Percentiles rank a stretch among this genome's conserved stretches.
These are phyloP conservation scores for Eucalyptus rudis DNA, from an alignment of 345 rosid genomes.

Conservation along the genomic window DNA sequence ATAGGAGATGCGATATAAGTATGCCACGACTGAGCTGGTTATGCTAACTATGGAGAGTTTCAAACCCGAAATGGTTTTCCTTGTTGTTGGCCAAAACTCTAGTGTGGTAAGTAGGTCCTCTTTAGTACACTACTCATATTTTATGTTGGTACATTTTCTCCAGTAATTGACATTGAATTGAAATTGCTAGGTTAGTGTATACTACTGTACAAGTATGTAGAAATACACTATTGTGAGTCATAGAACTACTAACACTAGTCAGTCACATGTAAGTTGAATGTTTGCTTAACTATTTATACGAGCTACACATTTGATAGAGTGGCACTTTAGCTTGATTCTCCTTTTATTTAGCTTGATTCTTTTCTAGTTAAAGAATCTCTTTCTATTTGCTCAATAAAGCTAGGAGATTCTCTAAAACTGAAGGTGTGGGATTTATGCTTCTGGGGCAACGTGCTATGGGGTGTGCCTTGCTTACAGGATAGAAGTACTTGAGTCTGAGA, in stretches of 20 bases:
- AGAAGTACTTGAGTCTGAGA: neutral
- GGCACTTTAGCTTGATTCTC: neutral
- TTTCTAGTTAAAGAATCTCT: neutral
- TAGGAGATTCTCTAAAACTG: neutral
- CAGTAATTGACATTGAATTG: neutral
- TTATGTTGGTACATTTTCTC: neutral
- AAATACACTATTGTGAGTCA: neutral
- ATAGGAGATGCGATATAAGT: constrained; percentile 44
- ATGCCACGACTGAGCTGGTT: constrained; percentile 51
- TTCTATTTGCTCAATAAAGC: neutral
- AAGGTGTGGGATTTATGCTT: neutral
- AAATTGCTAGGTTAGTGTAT: neutral
- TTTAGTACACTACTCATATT: neutral
- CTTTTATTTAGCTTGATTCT: neutral
- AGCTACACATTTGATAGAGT: neutral
- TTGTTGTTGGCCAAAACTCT: constrained; percentile 82
- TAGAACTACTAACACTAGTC: neutral
- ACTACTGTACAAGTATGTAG: neutral
- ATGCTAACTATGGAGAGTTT: constrained; percentile 43
- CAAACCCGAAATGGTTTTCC: constrained; percentile 51
- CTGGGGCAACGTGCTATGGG: neutral
- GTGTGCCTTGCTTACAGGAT: neutral
- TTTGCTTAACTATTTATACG: neutral
- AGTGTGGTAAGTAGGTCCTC: constrained; percentile 57
- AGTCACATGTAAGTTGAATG: neutral